Evolutionary conservation across 1,284 basidiomycete species (phyloP).

Genomic region (Pholiota adiposa): DNA sequence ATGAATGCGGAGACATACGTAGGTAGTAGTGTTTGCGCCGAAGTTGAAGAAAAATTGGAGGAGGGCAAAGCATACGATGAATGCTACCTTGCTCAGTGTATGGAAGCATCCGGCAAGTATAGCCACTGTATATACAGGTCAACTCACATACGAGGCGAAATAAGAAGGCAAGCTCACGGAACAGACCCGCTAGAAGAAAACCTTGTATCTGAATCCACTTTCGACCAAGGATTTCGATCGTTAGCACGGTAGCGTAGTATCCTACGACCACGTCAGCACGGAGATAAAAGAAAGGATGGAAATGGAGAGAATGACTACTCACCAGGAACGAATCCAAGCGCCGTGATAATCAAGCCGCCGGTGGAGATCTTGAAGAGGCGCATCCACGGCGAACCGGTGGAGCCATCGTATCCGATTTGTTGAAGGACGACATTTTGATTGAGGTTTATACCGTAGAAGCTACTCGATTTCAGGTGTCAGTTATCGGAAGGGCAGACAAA

Average conservation of each 20-base stretch:
- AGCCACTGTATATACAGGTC: slow-evolving; percentile 44
- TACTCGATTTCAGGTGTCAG: slow-evolving; percentile 32
- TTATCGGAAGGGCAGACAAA: too few relatives aligned
- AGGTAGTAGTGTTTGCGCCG: slow-evolving; percentile 65
- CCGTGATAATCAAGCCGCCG: slow-evolving; percentile 74
- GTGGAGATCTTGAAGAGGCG: slow-evolving; percentile 65
- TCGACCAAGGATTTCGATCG: slow-evolving; percentile 74
- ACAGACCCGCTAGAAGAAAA: slow-evolving; percentile 72
- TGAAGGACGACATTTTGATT: slow-evolving; percentile 77
- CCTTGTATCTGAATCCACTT: slow-evolving; percentile 82
- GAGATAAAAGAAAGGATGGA: not conserved
- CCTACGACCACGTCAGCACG: slow-evolving; percentile 44
- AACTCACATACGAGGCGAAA: not conserved
- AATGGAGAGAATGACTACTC: too few relatives aligned
- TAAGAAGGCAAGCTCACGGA: slow-evolving; percentile 50
- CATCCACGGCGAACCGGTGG: slow-evolving; percentile 59
- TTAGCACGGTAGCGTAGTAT: slow-evolving; percentile 70
- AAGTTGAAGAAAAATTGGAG: slow-evolving; percentile 77
- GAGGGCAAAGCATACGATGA: slow-evolving; percentile 75
- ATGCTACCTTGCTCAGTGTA: slow-evolving; percentile 61
- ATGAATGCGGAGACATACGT: slow-evolving; percentile 44
- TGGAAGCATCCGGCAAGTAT: slow-evolving; percentile 72
- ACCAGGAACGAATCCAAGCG: slow-evolving; percentile 77
- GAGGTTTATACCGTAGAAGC: slow-evolving; percentile 78
- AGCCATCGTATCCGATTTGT: slow-evolving; percentile 68